Conservation (phyloP, 225 moss, liverwort and hornwort genomes). For the Physcomitrium patens region DNA sequence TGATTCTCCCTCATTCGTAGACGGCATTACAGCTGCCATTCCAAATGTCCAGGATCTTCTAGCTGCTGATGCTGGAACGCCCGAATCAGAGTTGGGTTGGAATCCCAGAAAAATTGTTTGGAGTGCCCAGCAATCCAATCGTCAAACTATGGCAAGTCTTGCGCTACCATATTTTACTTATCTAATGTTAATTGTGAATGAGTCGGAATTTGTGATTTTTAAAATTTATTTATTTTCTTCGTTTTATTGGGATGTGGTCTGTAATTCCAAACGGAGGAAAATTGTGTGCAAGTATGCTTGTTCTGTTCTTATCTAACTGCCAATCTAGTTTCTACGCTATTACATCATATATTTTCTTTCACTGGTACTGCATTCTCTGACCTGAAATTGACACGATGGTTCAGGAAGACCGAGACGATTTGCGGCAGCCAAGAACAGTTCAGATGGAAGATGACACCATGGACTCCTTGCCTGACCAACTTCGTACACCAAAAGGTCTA, state of each 20-base stretch:
- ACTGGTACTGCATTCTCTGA: constrained; percentile 18
- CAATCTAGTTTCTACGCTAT: neutral
- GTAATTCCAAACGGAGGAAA: neutral
- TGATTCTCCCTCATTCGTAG: constrained; percentile 48
- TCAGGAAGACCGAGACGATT: constrained; percentile 38
- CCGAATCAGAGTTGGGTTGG: constrained; percentile 45
- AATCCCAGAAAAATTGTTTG: constrained; percentile 58
- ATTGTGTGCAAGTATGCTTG: neutral
- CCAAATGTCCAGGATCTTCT: constrained; percentile 50
- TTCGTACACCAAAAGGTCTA: constrained; percentile 39
- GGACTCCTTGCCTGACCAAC: constrained; percentile 37
- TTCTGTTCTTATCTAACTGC: constrained; percentile 3
- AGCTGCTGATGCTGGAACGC: constrained; percentile 51
- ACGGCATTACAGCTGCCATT: constrained; percentile 46
- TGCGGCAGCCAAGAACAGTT: constrained; percentile 36
- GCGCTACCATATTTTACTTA: neutral
- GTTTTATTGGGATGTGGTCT: neutral
- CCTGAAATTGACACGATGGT: constrained; percentile 22
- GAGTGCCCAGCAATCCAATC: constrained; percentile 41
- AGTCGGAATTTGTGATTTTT: neutral
- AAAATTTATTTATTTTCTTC: no score
- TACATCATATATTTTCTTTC: neutral
- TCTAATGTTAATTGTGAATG: neutral
- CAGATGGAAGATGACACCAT: constrained; percentile 39
- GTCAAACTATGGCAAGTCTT: constrained; percentile 41